Evolutionary conservation across 73 alveolate genomes (phyloP).

Genomic region (Tetrahymena thermophila): DNA sequence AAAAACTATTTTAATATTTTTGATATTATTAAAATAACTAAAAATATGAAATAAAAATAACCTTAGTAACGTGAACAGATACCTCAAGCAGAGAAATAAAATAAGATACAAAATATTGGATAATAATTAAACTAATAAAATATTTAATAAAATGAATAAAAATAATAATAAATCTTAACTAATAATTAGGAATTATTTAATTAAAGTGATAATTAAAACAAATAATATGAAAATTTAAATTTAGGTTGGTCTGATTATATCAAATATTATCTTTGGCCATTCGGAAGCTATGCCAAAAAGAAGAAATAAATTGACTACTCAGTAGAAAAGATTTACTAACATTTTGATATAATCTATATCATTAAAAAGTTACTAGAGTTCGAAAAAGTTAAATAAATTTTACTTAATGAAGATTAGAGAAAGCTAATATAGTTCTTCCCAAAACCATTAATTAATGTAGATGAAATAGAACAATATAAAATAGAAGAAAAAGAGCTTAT

Average conservation of each 20-base stretch:
- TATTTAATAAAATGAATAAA: too few relatives aligned
- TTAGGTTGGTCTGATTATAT: background rate
- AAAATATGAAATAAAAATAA: background rate
- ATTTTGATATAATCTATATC: background rate
- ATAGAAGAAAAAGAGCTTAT: background rate
- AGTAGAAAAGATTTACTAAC: background rate
- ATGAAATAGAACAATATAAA: background rate
- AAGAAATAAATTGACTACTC: background rate
- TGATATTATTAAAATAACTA: background rate
- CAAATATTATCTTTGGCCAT: background rate
- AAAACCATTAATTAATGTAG: background rate
- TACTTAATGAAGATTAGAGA: background rate
- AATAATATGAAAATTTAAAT: background rate
- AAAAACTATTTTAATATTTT: too few relatives aligned
- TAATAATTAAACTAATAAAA: too few relatives aligned
- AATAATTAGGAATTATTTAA: background rate
- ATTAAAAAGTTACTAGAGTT: background rate
- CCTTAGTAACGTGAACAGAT: background rate
- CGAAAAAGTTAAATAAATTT: background rate
- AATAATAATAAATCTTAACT: background rate
- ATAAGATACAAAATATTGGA: too few relatives aligned
- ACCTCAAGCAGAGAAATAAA: background rate
- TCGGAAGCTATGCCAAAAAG: background rate
- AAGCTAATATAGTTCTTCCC: background rate
- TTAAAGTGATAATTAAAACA: background rate